Percentiles rank a stretch among this genome's conserved stretches.
Conservation (phyloP, 768 basidiomycete genomes). For the Lactarius hatsudake region DNA sequence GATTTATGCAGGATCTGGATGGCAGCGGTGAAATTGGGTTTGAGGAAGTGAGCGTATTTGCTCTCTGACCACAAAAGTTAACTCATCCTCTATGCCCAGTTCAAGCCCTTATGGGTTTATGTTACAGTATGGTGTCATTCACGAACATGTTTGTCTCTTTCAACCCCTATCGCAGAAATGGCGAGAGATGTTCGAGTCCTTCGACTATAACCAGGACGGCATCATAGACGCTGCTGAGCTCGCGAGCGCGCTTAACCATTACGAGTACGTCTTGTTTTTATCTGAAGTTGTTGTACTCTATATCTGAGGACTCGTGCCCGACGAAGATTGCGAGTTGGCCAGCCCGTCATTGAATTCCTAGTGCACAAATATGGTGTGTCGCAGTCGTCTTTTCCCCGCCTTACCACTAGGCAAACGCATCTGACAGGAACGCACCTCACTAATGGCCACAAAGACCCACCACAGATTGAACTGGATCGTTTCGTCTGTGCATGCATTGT, state of each 20-base stretch:
- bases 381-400: background rate
- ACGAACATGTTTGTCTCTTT: background rate
- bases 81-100: background rate
- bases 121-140: background rate
- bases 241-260: background rate
- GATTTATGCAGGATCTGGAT: conserved; percentile 3
- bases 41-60: background rate
- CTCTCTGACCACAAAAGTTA: background rate
- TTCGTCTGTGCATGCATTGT: conserved; percentile 18
- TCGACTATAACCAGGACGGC: conserved; percentile 8
- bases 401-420: background rate
- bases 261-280: background rate
- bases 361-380: conserved; percentile 11
- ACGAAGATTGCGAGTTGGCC: background rate
- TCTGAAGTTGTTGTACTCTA: background rate
- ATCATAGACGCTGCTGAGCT: conserved; percentile 10
- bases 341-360: background rate
- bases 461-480: conserved; percentile 8
- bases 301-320: background rate
- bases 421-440: background rate
- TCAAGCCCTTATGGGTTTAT: conserved; percentile 9
- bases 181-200: conserved; percentile 10
- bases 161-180: conserved; percentile 3
- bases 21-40: conserved; percentile 6
- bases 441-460: background rate